Conservation (phyloP, 1,284 basidiomycete species). For the Microbotryomycetes sp. region DNA sequence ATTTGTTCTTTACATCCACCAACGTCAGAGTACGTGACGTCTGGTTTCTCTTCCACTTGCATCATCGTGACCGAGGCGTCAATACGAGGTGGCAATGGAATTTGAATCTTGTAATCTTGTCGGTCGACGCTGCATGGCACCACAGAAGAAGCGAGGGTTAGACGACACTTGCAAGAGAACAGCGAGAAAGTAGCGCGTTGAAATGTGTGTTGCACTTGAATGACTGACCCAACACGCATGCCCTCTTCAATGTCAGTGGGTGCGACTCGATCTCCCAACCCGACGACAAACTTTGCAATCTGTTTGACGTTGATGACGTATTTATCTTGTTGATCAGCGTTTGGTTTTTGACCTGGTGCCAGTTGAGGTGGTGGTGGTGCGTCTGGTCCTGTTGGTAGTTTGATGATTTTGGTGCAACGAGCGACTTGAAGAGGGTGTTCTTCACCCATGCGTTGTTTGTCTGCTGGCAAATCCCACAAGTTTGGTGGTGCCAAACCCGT, state of each 20-base stretch:
- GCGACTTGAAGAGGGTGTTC: slow-evolving; percentile 96
- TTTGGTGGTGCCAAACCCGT: slow-evolving; percentile 96
- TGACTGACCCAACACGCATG: slow-evolving; percentile 89
- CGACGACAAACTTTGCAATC: slow-evolving; percentile 99
- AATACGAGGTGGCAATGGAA: slow-evolving; percentile 99
- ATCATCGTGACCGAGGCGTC: slow-evolving; percentile 99
- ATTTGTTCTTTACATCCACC: slow-evolving; percentile 99
- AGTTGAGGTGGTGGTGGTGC: slow-evolving; percentile 18
- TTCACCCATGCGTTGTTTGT: slow-evolving; percentile 72
- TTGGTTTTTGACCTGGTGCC: slow-evolving; percentile 30
- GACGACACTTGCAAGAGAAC: no score
- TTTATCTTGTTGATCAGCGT: slow-evolving; percentile 91
- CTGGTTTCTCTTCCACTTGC: slow-evolving; percentile 99
- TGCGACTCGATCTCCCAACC: slow-evolving; percentile 89
- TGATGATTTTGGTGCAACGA: slow-evolving; percentile 97
- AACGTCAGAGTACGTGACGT: slow-evolving; percentile 96
- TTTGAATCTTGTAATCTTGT: slow-evolving; percentile 98
- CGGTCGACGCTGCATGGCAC: slow-evolving; percentile 43
- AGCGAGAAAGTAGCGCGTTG: slow-evolving; percentile 37
- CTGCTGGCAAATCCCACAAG: slow-evolving; percentile 48
- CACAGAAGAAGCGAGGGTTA: no score
- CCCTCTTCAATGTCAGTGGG: slow-evolving; percentile 99
- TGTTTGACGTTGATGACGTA: slow-evolving; percentile 99
- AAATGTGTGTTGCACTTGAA: slow-evolving; percentile 3
- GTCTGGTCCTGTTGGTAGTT: slow-evolving; percentile 36